Evolutionary conservation across 257 asterid genomes (phyloP), one percentile per base, ranked within the genome.

Genomic region (Capsicum pubescens): DNA sequence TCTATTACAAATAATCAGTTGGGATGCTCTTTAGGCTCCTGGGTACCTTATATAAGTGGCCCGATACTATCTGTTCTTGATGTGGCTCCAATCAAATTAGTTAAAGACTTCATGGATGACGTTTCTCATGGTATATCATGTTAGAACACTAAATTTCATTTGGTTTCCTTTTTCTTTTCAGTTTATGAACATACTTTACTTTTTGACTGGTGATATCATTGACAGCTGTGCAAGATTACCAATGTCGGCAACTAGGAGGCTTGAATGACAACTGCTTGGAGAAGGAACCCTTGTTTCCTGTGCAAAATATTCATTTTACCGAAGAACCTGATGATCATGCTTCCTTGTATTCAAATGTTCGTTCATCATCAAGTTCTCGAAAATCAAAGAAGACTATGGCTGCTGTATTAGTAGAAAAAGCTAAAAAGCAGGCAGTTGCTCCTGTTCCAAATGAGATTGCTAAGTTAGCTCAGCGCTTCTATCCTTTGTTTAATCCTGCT

Each of bases 11-110:
- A 80, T 85, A 90, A 83, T 77, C 92, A 52, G 84, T 85, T 84
- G 85, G 86, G 78, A 80, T 71, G 86, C 88, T 85, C 78, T 54
- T 92, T 85, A 56, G 84, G 69, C 88, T 67, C 91, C 81, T 93
- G 98, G 98, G 85, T 87, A 84, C 97, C 99, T 86, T 88, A 83
- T 54, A 83, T 92, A 84, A 89, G 89, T 89, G 97, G 94, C 81
- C 93, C 94, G 7, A 87, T 93, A 87, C 76, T 90, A 81, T 91
- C 99, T 70, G 88, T 95, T 84, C 84, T 88, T 84, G 99, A 97
- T 90, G 99, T 95, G 83, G 98, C 98, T 81, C 98, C 99, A 8
- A 94, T 97, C 82, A 90, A 88, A 88, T 90, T 97, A 81, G 95
- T 88, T 86, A 93, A 90, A 82, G 91, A 87, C 90, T 97, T 89